A percentile compares a stretch with the other conserved stretches of the same genome.
These are phyloP conservation scores for Vararia minispora DNA, from an alignment of 768 basidiomycete genomes.

Conservation along the genomic window DNA sequence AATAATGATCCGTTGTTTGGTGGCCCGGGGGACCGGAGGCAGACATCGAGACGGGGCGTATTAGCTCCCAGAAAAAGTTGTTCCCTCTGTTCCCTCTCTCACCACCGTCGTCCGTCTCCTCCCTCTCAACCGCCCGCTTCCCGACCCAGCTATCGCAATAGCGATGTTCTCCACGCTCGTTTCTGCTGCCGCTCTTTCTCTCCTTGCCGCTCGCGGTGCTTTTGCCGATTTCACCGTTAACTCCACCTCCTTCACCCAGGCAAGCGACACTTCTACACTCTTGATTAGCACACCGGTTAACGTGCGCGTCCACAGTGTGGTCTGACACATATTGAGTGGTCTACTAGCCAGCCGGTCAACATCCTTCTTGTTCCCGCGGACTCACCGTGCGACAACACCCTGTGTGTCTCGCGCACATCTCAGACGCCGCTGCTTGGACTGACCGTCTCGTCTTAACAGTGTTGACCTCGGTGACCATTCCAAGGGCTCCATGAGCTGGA, in stretches of 20 bases:
- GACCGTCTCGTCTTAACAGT: slow-evolving; percentile 24
- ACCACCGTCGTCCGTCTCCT: slow-evolving; percentile 17
- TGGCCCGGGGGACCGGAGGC: too few species aligned
- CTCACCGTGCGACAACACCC: slow-evolving; percentile 45
- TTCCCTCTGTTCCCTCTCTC: slow-evolving; percentile 18
- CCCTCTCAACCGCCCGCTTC: slow-evolving; percentile 16
- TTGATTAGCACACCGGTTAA: too few species aligned
- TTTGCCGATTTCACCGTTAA: slow-evolving; percentile 42
- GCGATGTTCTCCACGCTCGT: slow-evolving; percentile 81
- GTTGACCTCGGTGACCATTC: slow-evolving; percentile 43
- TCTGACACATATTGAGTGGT: too few species aligned
- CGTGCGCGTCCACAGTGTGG: too few species aligned
- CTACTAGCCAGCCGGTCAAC: slow-evolving; percentile 53
- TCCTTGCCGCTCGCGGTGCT: slow-evolving; percentile 39
- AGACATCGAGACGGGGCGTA: slow-evolving; percentile 1
- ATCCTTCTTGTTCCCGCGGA: slow-evolving; percentile 39
- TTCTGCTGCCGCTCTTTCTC: slow-evolving; percentile 57
- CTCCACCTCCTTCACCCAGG: slow-evolving; percentile 45
- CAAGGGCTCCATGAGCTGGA: slow-evolving; percentile 34
- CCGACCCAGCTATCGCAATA: slow-evolving; percentile 18
- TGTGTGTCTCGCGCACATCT: slow-evolving; percentile 33
- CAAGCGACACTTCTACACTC: slow-evolving; percentile 17
- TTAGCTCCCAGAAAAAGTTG: slow-evolving; percentile 7
- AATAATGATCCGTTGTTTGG: too few species aligned
- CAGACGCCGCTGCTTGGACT: neutral